phyloP scores from a whole-genome alignment of 2,329 filamentous ascomycete species.

The Diaporthe citri region DNA sequence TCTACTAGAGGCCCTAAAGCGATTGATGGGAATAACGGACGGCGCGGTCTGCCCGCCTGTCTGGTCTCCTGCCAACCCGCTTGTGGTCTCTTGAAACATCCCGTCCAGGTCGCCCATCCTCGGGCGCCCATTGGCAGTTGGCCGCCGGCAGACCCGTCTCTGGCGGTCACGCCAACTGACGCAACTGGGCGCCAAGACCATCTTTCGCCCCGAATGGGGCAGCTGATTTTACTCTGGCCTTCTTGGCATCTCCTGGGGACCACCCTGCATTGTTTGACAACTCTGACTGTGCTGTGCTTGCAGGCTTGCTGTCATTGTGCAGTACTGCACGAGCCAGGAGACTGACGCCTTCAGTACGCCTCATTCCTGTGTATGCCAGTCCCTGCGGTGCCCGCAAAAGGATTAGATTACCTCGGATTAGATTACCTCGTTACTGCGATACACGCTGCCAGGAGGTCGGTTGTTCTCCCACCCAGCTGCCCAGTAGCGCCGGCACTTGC shows the following conservation, averaged over 20 bases:
- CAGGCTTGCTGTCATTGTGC: not conserved
- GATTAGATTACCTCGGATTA: not conserved
- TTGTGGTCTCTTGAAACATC: constrained; percentile 11
- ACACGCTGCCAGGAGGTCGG: not conserved
- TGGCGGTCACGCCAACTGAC: constrained; percentile 27
- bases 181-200: constrained; percentile 18
- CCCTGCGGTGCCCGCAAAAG: constrained; percentile 11
- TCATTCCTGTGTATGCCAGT: not conserved
- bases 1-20: not conserved
- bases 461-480: not conserved
- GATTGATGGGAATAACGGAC: constrained; percentile 11
- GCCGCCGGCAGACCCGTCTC: constrained; percentile 26
- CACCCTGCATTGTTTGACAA: constrained; percentile 1
- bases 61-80: constrained; percentile 22
- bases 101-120: constrained; percentile 20
- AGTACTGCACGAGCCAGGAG: not conserved
- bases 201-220: constrained; percentile 17
- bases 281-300: not conserved
- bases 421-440: not conserved
- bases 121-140: constrained; percentile 20
- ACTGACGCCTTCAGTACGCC: not conserved
- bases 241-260: constrained; percentile 25
- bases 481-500: not conserved
- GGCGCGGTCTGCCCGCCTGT: constrained; percentile 1
- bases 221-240: constrained; percentile 24